Base-by-base conservation (phyloP, 331 rosid genomes). In the Arachis monticola region DNA sequence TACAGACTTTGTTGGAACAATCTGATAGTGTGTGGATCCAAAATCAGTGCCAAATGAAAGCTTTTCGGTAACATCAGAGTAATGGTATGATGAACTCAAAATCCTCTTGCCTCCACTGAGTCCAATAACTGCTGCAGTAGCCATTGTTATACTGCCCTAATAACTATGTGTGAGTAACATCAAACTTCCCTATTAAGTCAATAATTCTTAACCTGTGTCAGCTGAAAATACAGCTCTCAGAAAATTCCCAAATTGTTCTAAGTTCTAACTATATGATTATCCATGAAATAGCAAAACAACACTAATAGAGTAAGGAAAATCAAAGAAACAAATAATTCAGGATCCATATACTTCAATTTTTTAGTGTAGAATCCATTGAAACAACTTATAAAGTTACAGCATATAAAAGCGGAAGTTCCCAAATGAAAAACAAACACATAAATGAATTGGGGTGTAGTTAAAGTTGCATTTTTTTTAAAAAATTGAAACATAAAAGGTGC, bases 121-220 rank as follows among this genome's bases (percentile, higher is more conserved):
- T 67, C 99, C 97, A 84, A 92, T 85, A 76, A 87, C 93, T 74
- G 99, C 96, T 67, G 99, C 89, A 56, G 88, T 86, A 84, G 97
- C 92, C 99, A 95, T 95, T 91, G 68, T 84, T 55, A 80, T 69
- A 81, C 83, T 83, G 85, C 74, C 83, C 78, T 76, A 63, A 60
- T 66, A 67, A 57, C 79, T 81, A 32, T 75, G 75, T 67, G 76
- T 66, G 77, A 83, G 74, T 78, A 79, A 68, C 90, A 88, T 87
- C 83, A 82, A 77, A 48, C 32, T 76, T 71, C 53, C 53, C 79
- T 64, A 64, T 64, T 48, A 61, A 44, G 46, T 51, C 72, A 83
- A 74, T 32, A 14, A 59, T 42, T 60, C 70, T 38, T 5, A 76
- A 76, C 56, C 47, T 55, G 40, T 35, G 30, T 75, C 73, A 42